Base-by-base conservation (phyloP, 2,329 filamentous ascomycete species). In the Fusarium sp. region DNA sequence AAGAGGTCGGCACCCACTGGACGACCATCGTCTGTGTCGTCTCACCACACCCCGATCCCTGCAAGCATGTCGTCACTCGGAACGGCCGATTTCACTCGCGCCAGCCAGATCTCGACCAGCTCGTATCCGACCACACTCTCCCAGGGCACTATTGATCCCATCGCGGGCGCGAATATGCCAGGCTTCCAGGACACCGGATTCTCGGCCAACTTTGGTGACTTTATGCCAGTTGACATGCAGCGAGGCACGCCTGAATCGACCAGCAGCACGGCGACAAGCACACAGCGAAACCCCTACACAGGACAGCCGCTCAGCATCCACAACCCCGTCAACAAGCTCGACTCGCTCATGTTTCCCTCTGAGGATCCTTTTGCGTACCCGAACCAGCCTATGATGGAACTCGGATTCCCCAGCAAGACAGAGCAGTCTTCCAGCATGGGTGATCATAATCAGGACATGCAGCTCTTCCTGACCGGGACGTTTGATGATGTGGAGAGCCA, bases 291-390 rank as follows among this genome's bases (percentile, higher is more conserved):
- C 37, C 76, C 72, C 5, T 82, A 80, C 61, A 76, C 79, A 20
- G 78, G 81, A 4, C 82, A 83, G 11, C 79, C 80, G 10, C 75
- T 83, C 7, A 76, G 77, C 61, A 63, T 79, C 70, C 68, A 83
- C 56, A 89, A 85, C 76, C 84, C 85, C 6, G 85, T 95, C 18
- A 89, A 93, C 73, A 93, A 94, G 79, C 87, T 95, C 8, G 92
- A 92, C 68, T 90, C 92, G 5, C 90, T 95, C 84, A 95, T 96
- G 92, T 96, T 96, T 78, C 92, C 93, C 1, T 92, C 93, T 0
- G 88, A 90, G 37, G 93, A 96, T 77, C 93, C 94, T 0, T 93
- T 96, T 72, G 92, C 92, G 0, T 97, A 96, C 77, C 93, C 93
- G 0, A 94, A 92, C 77, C 93, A 94, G 74, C 91, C 93, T 0